Conservation (phyloP, 108 stramenopile species). For the Aurantiochytrium sp. region DNA sequence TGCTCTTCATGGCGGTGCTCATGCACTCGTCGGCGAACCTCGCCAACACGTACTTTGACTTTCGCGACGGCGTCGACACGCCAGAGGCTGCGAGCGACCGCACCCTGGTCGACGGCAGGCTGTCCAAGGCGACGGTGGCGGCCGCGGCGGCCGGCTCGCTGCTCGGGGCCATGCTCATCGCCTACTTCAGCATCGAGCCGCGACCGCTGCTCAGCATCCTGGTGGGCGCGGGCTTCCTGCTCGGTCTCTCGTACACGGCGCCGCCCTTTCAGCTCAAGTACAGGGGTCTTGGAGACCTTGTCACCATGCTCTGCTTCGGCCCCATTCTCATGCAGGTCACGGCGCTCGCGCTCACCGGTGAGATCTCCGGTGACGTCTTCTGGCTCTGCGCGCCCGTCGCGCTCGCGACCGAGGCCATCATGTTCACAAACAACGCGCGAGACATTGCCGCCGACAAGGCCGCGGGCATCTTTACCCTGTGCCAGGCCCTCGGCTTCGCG, state of each 20-base stretch:
- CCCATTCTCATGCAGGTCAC: conserved; percentile 23
- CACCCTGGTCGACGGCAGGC: background rate
- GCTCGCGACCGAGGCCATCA: conserved; percentile 51
- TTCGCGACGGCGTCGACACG: conserved; percentile 43
- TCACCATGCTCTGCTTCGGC: conserved; percentile 38
- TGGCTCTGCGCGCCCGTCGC: conserved; percentile 42
- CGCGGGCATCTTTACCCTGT: conserved; percentile 35
- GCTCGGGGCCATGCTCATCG: background rate
- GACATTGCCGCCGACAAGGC: conserved; percentile 41
- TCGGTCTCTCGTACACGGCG: conserved; percentile 36
- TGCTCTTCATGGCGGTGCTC: conserved; percentile 37
- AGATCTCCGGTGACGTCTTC: background rate
- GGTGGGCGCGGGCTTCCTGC: conserved; percentile 13
- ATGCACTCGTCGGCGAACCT: conserved; percentile 49
- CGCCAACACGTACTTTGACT: conserved; percentile 49
- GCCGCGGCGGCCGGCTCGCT: background rate
- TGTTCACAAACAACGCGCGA: conserved; percentile 51
- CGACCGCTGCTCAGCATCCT: background rate
- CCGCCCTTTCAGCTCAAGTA: conserved; percentile 37
- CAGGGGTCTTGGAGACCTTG: conserved; percentile 32
- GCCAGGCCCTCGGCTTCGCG: background rate
- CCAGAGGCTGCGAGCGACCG: conserved; percentile 32
- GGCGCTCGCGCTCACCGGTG: conserved; percentile 39
- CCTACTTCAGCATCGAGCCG: background rate
- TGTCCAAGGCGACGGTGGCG: background rate